phyloP scores from a whole-genome alignment of 352 stramenopile genomes.

The Globisporangium irregulare region DNA sequence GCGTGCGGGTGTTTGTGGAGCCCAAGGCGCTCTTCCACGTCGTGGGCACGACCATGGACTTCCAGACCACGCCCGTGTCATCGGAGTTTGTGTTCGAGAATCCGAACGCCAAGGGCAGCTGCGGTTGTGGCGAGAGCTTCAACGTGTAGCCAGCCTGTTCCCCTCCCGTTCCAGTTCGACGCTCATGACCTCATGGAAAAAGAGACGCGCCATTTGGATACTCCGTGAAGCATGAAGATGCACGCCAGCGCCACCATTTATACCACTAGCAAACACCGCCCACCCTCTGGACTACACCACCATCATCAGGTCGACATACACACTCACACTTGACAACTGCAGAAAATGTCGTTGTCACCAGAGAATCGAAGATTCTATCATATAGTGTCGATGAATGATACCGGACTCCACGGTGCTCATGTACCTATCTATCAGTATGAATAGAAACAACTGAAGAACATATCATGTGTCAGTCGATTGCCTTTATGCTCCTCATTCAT shows the following conservation, averaged over 20 bases:
- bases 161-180: background rate
- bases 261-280: background rate
- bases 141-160: constrained; percentile 87
- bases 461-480: background rate
- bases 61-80: constrained; percentile 95
- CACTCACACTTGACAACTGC: background rate
- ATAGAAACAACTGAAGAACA: constrained; percentile 1
- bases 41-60: constrained; percentile 99
- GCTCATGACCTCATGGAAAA: background rate
- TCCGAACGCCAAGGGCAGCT: constrained; percentile 99
- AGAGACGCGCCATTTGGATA: constrained; percentile 6
- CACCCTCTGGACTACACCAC: constrained; percentile 1
- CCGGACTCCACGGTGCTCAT: constrained; percentile 1
- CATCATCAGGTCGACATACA: background rate
- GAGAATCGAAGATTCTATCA: background rate
- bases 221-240: background rate
- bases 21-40: constrained; percentile 99
- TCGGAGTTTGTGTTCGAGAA: constrained; percentile 99
- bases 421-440: constrained; percentile 1
- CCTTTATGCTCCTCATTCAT: background rate
- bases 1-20: constrained; percentile 97
- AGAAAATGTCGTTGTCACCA: background rate
- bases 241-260: background rate
- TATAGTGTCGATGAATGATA: background rate
- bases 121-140: constrained; percentile 99